Percentiles rank a stretch among this genome's conserved stretches.
These are phyloP conservation scores for Botrytis pseudocinerea DNA, from an alignment of 2,329 filamentous ascomycete species.

Conservation along the genomic window DNA sequence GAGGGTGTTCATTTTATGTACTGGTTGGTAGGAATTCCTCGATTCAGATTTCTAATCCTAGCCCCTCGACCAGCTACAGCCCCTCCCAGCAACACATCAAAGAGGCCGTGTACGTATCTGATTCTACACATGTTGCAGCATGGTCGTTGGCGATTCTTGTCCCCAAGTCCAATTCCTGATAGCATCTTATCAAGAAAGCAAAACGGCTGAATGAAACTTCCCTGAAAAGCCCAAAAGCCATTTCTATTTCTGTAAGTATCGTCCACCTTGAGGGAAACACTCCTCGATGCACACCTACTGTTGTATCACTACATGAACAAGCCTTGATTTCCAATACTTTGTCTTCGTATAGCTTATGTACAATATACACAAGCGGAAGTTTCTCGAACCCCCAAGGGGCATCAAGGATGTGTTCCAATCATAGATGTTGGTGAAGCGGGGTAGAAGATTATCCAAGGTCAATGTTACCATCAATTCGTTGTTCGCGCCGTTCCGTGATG, in stretches of 20 bases:
- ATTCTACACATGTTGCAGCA: neutral
- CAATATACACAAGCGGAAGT: neutral
- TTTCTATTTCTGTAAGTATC: neutral
- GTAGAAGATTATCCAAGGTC: slow-evolving; percentile 4
- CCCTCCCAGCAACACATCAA: neutral
- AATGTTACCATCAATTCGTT: neutral
- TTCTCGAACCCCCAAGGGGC: neutral
- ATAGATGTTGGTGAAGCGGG: neutral
- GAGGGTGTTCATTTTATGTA: neutral
- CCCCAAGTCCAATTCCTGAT: no score
- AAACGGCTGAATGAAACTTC: neutral
- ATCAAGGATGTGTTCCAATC: slow-evolving; percentile 2
- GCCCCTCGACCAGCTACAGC: neutral
- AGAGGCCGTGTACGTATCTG: neutral
- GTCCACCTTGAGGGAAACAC: neutral
- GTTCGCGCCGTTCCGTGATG: neutral
- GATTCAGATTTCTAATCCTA: neutral
- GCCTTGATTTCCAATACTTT: neutral
- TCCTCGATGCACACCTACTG: neutral
- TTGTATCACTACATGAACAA: neutral
- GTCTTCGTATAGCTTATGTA: neutral
- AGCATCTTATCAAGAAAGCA: neutral
- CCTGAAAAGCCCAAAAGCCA: neutral
- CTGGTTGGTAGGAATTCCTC: neutral
- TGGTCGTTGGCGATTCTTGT: neutral